Evolutionary conservation across 192 early-diverging fungal species (phyloP).

Genomic region (Mortierella claussenii): DNA sequence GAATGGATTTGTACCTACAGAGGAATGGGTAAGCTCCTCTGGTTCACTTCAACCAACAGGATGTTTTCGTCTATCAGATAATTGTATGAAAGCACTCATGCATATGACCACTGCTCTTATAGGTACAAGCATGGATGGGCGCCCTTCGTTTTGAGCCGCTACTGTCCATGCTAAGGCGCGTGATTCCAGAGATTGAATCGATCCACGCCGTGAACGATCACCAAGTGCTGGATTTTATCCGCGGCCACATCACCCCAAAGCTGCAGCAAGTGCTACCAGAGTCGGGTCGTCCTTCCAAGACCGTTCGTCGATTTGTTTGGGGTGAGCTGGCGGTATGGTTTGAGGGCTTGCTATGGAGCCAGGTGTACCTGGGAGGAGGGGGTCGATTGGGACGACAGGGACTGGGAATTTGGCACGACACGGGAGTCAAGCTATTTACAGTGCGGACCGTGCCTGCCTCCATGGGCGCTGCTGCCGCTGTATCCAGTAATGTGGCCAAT

Average conservation of each 20-base stretch:
- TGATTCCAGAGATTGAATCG: slow-evolving; percentile 76
- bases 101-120: too few relatives aligned
- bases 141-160: slow-evolving; percentile 79
- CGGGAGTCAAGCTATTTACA: slow-evolving; percentile 66
- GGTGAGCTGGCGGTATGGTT: slow-evolving; percentile 78
- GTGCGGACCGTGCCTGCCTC: slow-evolving; percentile 13
- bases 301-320: slow-evolving; percentile 70
- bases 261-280: slow-evolving; percentile 39
- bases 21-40: slow-evolving; percentile 71
- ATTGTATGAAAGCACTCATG: too few relatives aligned
- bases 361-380: slow-evolving; percentile 69
- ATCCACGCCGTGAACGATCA: slow-evolving; percentile 71
- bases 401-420: slow-evolving; percentile 74
- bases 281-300: slow-evolving; percentile 51
- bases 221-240: slow-evolving; percentile 66
- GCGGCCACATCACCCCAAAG: slow-evolving; percentile 54
- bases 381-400: slow-evolving; percentile 54
- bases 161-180: slow-evolving; percentile 68
- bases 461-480: neutral
- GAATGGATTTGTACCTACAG: slow-evolving; percentile 73
- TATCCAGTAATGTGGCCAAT: too few relatives aligned
- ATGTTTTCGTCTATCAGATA: too few relatives aligned
- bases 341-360: slow-evolving; percentile 74
- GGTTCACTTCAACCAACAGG: too few relatives aligned
- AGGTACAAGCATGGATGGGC: slow-evolving; percentile 28